These are phyloP conservation scores for Leucocoprinus leucothites DNA, from an alignment of 768 basidiomycete species.

Conservation along the genomic window DNA sequence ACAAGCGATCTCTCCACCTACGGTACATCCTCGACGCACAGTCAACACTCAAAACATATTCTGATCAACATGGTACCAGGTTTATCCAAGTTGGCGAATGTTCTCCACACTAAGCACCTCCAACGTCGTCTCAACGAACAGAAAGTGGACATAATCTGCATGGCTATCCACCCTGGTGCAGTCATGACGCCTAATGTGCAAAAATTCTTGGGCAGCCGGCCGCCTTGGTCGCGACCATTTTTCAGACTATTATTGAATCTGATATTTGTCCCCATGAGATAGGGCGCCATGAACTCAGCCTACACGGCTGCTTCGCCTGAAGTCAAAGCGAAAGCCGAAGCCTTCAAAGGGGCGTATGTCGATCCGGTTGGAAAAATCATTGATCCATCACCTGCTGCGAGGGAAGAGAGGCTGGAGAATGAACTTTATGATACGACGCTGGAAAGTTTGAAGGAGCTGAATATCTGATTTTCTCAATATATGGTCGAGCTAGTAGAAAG, in stretches of 20 bases:
- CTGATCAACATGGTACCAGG: conserved; percentile 24
- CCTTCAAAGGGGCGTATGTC: conserved; percentile 36
- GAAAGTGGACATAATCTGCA: conserved; percentile 31
- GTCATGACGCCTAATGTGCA: conserved; percentile 27
- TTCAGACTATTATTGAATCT: conserved; percentile 11
- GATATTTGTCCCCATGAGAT: conserved; percentile 18
- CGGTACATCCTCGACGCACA: conserved; percentile 21
- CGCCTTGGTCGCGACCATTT: conserved; percentile 10
- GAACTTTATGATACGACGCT: conserved; percentile 39
- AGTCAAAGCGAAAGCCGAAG: conserved; percentile 27
- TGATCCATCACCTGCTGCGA: conserved; percentile 25
- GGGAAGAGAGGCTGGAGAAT: conserved; percentile 27
- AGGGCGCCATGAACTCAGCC: conserved; percentile 33
- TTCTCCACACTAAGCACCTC: conserved; percentile 47
- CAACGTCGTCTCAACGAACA: conserved; percentile 41
- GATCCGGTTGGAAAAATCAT: conserved; percentile 29
- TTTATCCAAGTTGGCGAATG: conserved; percentile 47
- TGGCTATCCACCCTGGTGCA: conserved; percentile 40
- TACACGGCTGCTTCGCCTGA: conserved; percentile 37
- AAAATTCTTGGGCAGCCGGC: conserved; percentile 11
- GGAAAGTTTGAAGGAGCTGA: conserved; percentile 25
- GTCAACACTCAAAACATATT: not conserved
- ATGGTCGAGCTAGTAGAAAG: no score
- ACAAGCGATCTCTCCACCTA: conserved; percentile 26
- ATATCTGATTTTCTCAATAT: not conserved